Evolutionary conservation across 1,139 yeast species (phyloP).

Genomic region (Candida sojae): DNA sequence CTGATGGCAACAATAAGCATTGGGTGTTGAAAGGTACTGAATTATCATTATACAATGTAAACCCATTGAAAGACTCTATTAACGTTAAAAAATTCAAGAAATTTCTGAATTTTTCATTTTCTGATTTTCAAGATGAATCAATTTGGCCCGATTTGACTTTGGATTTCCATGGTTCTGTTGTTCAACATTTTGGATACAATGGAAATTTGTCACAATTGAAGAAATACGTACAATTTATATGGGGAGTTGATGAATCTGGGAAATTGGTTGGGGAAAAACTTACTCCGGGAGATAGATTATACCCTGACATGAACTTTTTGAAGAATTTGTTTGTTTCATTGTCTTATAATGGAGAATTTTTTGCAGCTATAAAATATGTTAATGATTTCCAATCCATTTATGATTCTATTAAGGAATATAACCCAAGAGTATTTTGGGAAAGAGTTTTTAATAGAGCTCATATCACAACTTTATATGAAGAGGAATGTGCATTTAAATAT

Average conservation of each 20-base stretch:
- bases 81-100: slow-evolving; percentile 10
- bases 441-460: slow-evolving; percentile 40
- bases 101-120: background rate
- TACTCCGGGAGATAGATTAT: slow-evolving; percentile 19
- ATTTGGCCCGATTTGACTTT: slow-evolving; percentile 16
- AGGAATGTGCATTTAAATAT: slow-evolving; percentile 26
- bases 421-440: slow-evolving; percentile 37
- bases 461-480: slow-evolving; percentile 27
- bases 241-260: slow-evolving; percentile 35
- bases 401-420: slow-evolving; percentile 19
- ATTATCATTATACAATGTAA: slow-evolving; percentile 17
- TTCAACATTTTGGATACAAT: slow-evolving; percentile 36
- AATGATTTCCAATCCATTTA: slow-evolving; percentile 38
- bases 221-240: slow-evolving; percentile 29
- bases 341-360: slow-evolving; percentile 32
- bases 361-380: slow-evolving; percentile 33
- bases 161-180: slow-evolving; percentile 27
- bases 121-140: slow-evolving; percentile 5
- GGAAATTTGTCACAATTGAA: slow-evolving; percentile 25
- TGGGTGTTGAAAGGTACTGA: slow-evolving; percentile 31
- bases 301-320: slow-evolving; percentile 29
- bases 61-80: slow-evolving; percentile 14
- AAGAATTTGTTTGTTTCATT: slow-evolving; percentile 33
- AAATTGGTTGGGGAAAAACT: slow-evolving; percentile 12
- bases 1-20: slow-evolving; percentile 34